A percentile compares a stretch with the other conserved stretches of the same genome.
These are phyloP conservation scores for Nicotiana undulata DNA, from an alignment of 257 asterid species.

Conservation along the genomic window DNA sequence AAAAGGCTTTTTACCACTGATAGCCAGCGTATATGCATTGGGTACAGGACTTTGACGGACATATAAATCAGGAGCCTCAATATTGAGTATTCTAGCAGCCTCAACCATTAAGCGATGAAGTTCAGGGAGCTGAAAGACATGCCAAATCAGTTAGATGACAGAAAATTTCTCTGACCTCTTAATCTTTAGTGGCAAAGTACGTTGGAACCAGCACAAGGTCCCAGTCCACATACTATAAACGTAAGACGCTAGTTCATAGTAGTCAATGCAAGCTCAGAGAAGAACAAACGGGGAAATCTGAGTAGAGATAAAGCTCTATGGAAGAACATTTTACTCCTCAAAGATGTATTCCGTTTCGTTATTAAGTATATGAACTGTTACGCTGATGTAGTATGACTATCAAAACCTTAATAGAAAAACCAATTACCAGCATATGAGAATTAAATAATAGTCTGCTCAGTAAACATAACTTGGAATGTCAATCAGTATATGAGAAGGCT, in stretches of 20 bases:
- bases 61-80: constrained; percentile 79
- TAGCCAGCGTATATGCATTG: constrained; percentile 87
- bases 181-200: not conserved
- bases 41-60: constrained; percentile 92
- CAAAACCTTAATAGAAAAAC: not conserved
- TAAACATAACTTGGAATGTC: not conserved
- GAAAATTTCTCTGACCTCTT: not conserved
- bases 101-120: constrained; percentile 68
- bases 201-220: not conserved
- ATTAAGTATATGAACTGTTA: not conserved
- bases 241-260: not conserved
- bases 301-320: not conserved
- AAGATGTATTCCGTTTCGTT: not conserved
- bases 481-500: not conserved
- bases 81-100: constrained; percentile 61
- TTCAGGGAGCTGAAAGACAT: constrained; percentile 66
- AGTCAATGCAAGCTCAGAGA: not conserved
- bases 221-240: not conserved
- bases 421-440: not conserved
- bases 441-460: not conserved
- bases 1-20: constrained; percentile 89
- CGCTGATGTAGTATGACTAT: not conserved
- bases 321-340: not conserved
- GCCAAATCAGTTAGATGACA: not conserved
- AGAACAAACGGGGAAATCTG: not conserved